These are phyloP conservation scores for Coffea humblotiana DNA, from an alignment of 305 asterid genomes.

Conservation along the genomic window DNA sequence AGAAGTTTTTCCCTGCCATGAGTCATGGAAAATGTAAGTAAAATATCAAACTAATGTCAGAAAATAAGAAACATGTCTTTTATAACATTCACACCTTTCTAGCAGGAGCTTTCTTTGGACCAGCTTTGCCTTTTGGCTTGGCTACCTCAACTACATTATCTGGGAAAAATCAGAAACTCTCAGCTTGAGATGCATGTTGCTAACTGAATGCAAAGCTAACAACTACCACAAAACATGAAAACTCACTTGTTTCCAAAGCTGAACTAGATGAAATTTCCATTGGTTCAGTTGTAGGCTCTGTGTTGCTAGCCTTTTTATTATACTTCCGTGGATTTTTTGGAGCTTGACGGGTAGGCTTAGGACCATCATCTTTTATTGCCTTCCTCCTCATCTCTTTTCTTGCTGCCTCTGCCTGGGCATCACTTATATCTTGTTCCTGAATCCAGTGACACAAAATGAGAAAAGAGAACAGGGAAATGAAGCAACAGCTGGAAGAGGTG, in stretches of 20 bases:
- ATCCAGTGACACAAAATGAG: conserved; percentile 14
- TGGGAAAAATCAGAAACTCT: conserved; percentile 23
- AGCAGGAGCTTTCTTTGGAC: conserved; percentile 78
- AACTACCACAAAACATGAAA: neutral
- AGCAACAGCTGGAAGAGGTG: neutral
- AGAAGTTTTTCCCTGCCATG: conserved; percentile 45
- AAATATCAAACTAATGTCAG: neutral
- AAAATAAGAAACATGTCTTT: neutral
- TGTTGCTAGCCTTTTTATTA: conserved; percentile 46
- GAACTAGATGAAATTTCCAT: conserved; percentile 57
- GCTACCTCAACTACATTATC: conserved; percentile 46
- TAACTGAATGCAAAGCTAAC: neutral
- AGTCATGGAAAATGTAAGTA: neutral
- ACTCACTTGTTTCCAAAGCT: conserved; percentile 55
- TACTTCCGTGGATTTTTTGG: conserved; percentile 53
- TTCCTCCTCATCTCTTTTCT: conserved; percentile 41
- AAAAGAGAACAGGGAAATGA: neutral
- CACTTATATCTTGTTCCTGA: conserved; percentile 59
- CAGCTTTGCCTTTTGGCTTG: conserved; percentile 64
- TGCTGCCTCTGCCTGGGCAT: conserved; percentile 38
- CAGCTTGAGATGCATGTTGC: neutral
- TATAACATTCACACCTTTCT: conserved; percentile 47
- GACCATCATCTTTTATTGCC: conserved; percentile 35
- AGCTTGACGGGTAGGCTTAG: conserved; percentile 35
- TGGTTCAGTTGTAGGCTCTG: conserved; percentile 46